Evolutionary conservation across 257 asterid genomes (phyloP).

Genomic region (Nicotiana attenuata): DNA sequence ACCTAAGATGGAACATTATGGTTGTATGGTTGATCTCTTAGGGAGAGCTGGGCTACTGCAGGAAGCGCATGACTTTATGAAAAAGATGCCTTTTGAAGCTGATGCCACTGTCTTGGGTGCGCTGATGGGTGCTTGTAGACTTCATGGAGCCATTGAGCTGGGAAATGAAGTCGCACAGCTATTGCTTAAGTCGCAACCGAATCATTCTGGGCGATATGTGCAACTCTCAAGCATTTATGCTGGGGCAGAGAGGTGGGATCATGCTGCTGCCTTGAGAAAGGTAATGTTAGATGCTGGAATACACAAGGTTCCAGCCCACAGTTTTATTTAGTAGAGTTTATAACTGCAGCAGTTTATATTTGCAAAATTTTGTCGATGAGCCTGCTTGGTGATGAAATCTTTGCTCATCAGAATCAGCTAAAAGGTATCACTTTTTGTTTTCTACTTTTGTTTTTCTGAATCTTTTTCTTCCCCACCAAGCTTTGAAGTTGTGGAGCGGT

Average conservation of each 20-base stretch:
- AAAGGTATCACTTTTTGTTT: neutral
- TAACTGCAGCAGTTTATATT: neutral
- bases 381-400: neutral
- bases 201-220: constrained; percentile 62
- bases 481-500: neutral
- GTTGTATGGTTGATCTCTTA: constrained; percentile 81
- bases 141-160: constrained; percentile 65
- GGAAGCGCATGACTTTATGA: constrained; percentile 60
- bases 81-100: constrained; percentile 70
- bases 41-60: constrained; percentile 69
- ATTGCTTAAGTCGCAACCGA: constrained; percentile 54
- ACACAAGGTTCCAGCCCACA: constrained; percentile 68
- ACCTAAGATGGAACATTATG: constrained; percentile 84
- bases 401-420: neutral
- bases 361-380: neutral
- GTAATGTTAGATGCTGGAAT: constrained; percentile 61
- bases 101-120: constrained; percentile 78
- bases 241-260: constrained; percentile 67
- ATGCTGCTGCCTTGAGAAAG: constrained; percentile 62
- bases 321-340: constrained; percentile 22
- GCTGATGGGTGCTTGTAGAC: constrained; percentile 72
- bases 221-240: constrained; percentile 70
- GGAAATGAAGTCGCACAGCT: constrained; percentile 59
- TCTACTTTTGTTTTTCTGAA: neutral
- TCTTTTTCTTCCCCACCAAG: neutral